These are phyloP conservation scores for Yarrowia osloensis DNA, from an alignment of 805 yeast species.

Conservation along the genomic window DNA sequence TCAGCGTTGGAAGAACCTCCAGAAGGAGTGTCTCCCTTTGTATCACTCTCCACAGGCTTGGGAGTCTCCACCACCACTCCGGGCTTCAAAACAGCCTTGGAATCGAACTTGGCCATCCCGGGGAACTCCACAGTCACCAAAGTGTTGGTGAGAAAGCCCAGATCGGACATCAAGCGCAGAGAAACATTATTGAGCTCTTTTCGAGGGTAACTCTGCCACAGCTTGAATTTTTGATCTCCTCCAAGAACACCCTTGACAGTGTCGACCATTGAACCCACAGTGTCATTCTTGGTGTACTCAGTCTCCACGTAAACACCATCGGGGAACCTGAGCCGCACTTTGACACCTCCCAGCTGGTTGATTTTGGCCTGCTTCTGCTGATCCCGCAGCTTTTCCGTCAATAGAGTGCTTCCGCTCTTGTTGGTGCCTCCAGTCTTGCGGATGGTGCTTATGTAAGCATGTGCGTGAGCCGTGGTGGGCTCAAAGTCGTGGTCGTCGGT, in stretches of 20 bases:
- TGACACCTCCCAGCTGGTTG: slow-evolving; percentile 23
- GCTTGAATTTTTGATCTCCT: not conserved
- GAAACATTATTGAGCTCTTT: slow-evolving; percentile 6
- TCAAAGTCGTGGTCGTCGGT: not conserved
- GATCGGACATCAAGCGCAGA: not conserved
- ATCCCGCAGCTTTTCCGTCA: slow-evolving; percentile 9
- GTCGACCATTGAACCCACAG: not conserved
- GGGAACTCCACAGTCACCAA: slow-evolving; percentile 24
- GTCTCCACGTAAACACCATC: slow-evolving; percentile 21
- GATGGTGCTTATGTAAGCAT: slow-evolving; percentile 8
- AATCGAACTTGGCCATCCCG: not conserved
- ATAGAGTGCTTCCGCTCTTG: not conserved
- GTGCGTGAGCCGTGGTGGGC: slow-evolving; percentile 22
- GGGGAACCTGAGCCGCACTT: slow-evolving; percentile 10
- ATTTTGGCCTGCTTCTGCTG: slow-evolving; percentile 4
- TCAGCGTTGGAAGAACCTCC: not conserved
- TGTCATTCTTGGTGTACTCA: not conserved
- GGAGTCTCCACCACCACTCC: slow-evolving; percentile 15
- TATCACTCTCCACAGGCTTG: slow-evolving; percentile 2
- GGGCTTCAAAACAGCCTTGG: not conserved
- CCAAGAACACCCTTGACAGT: not conserved
- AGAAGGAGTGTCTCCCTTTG: not conserved
- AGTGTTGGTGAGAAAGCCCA: slow-evolving; percentile 9
- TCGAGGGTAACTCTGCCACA: slow-evolving; percentile 22
- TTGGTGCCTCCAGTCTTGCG: slow-evolving; percentile 4